A percentile compares a stretch with the other conserved stretches of the same genome.
phyloP scores from a whole-genome alignment of 768 basidiomycete species.

The Mycena belliarum region DNA sequence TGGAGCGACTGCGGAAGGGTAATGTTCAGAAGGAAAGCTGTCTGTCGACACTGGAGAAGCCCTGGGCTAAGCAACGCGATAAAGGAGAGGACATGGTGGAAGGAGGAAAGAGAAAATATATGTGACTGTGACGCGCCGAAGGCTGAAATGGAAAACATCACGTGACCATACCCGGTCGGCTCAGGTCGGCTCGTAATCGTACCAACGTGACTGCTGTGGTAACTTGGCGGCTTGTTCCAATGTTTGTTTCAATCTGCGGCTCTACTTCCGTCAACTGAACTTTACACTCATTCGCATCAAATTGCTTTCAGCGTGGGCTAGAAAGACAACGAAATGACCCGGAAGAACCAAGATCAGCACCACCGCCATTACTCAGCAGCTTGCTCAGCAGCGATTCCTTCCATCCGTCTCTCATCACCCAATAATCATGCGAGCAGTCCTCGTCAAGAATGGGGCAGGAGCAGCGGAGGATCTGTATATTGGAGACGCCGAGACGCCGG shows the following conservation, averaged over 20 bases:
- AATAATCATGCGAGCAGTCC: slow-evolving; percentile 70
- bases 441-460: slow-evolving; percentile 76
- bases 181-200: not conserved
- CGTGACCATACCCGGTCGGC: not conserved
- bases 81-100: not conserved
- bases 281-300: too few relatives aligned
- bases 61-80: too few relatives aligned
- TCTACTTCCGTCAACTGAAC: too few relatives aligned
- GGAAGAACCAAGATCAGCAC: too few relatives aligned
- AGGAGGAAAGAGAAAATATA: not conserved
- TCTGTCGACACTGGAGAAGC: not conserved
- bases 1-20: not conserved
- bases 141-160: not conserved
- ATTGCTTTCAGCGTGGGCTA: too few relatives aligned
- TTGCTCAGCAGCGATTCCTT: not conserved
- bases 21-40: not conserved
- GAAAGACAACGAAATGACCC: too few relatives aligned
- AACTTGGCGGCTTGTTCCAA: too few relatives aligned
- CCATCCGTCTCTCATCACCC: not conserved
- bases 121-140: not conserved
- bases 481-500: slow-evolving; percentile 68
- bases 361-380: not conserved
- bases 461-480: slow-evolving; percentile 77
- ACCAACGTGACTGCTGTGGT: too few relatives aligned
- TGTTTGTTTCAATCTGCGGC: too few relatives aligned